A percentile compares a stretch with the other conserved stretches of the same genome.
phyloP scores from a whole-genome alignment of 208 protist genomes.

The Wallacemonas sp. region DNA sequence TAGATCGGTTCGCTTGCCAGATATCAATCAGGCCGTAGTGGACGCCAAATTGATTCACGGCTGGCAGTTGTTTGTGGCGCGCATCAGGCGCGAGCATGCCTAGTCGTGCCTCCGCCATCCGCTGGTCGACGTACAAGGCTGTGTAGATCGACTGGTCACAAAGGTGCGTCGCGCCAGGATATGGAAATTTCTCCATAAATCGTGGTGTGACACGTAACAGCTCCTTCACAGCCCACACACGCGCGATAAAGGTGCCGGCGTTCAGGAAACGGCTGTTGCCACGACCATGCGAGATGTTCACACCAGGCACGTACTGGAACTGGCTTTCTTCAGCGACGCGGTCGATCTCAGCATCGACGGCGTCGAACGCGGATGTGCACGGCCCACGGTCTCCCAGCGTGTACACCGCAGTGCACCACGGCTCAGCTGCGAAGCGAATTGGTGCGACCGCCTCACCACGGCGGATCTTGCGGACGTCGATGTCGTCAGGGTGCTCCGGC shows the following conservation, averaged over 20 bases:
- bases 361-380: background rate
- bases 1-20: background rate
- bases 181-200: background rate
- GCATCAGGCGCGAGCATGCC: background rate
- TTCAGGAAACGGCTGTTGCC: background rate
- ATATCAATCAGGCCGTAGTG: slow-evolving; percentile 5
- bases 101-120: background rate
- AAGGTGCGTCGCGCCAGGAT: background rate
- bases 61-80: background rate
- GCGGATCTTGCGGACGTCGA: background rate
- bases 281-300: background rate
- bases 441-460: background rate
- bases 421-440: background rate
- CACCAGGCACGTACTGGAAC: background rate
- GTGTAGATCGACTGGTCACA: slow-evolving; percentile 4
- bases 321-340: background rate
- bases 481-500: background rate
- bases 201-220: background rate
- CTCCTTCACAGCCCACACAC: slow-evolving; percentile 1
- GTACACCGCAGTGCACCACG: background rate
- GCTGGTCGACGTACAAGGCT: background rate
- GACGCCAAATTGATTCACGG: background rate
- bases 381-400: background rate
- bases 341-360: background rate
- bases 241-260: background rate